phyloP scores from a whole-genome alignment of 148 eudicot species.

The Rhododendron mucronatum region DNA sequence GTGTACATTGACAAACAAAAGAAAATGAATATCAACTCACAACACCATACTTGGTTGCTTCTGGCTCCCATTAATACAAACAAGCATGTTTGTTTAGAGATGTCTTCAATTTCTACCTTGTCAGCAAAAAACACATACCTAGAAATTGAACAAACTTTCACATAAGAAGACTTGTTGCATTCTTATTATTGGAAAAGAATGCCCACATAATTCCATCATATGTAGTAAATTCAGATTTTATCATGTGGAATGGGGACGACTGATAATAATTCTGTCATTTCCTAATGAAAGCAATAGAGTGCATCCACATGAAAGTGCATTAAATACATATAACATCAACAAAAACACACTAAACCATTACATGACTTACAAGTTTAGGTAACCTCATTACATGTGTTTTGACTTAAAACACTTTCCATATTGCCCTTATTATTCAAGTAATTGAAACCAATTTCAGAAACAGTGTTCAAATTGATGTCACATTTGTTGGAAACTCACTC shows the following conservation, averaged over 20 bases:
- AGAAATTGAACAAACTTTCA: slow-evolving; percentile 6
- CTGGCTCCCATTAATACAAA: slow-evolving; percentile 59
- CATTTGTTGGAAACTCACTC: neutral
- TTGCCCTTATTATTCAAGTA: neutral
- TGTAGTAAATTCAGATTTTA: neutral
- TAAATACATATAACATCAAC: neutral
- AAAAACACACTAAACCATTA: too few relatives aligned
- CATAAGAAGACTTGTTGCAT: neutral
- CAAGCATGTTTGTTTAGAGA: slow-evolving; percentile 47
- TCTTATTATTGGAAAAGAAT: neutral
- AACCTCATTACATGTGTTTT: neutral
- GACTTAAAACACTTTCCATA: neutral
- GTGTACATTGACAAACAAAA: neutral
- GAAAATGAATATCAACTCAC: neutral
- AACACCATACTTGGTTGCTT: slow-evolving; percentile 47
- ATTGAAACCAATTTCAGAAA: neutral
- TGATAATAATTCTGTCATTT: neutral
- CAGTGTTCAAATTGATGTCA: neutral
- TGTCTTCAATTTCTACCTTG: slow-evolving; percentile 70
- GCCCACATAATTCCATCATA: neutral
- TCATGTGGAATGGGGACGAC: neutral
- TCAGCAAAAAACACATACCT: slow-evolving; percentile 74
- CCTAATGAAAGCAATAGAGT: neutral
- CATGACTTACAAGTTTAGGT: too few relatives aligned
- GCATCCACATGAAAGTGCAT: neutral